Base-by-base conservation (phyloP, 2,329 filamentous ascomycete genomes). In the Sarocladium brachiariae region DNA sequence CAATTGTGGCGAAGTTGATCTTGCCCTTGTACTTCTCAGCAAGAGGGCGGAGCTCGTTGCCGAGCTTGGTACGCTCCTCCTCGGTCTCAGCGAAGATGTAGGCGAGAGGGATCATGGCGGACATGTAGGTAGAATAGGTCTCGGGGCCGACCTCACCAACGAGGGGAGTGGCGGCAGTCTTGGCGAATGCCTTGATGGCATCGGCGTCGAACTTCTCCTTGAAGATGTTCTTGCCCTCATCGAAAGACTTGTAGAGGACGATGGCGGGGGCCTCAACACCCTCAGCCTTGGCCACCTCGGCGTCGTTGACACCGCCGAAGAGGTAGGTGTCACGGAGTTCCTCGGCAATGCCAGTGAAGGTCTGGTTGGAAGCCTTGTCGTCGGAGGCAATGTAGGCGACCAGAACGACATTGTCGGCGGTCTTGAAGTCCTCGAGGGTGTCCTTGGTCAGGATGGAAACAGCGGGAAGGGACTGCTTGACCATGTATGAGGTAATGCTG, bases 1-100 rank as follows among this genome's bases (percentile, higher is more conserved):
- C 93, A 63, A 99, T 97, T 64, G 90, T 96, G 58, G 91, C 93
- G 69, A 99, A 95, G 86, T 95, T 97, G 77, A 99, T 82, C 69
- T 83, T 84, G 72, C 93, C 92, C 75, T 91, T 92, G 79, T 90
- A 83, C 76, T 92, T 87, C 76, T 95, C 81, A 54, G 93, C 93
- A 58, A 99, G 71, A 58, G 88, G 78, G 79, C 90, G 95, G 64
- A 99, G 78, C 56, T 81, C 75, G 57, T 86, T 81, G 59, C 85
- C 76, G 59, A 96, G 83, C 64, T 83, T 75, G 65, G 86, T 81
- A 62, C 93, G 91, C 80, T 96, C 90, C 74, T 97, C 92, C 24
- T 80, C 68, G 41, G 87, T 91, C 76, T 96, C 91, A 57, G 92
- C 85, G 72, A 99, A 97, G 74, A 99, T 95, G 76, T 97, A 99